These are phyloP conservation scores for Porodaedalea pini DNA, from an alignment of 1,284 basidiomycete species.

Conservation along the genomic window DNA sequence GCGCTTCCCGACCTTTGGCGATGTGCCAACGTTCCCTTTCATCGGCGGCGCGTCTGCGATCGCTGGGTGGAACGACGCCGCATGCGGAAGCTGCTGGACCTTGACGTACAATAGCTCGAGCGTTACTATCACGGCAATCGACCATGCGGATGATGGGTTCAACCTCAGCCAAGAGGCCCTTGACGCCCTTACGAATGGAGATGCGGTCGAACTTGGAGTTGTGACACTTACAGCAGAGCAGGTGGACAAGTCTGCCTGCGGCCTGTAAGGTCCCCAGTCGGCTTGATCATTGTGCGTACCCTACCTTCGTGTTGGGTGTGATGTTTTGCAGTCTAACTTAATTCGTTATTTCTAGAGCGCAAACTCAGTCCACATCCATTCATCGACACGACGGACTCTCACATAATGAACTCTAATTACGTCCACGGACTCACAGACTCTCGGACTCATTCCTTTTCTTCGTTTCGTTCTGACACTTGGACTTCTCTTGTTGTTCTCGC, in stretches of 20 bases:
- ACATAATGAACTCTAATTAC: too few species aligned
- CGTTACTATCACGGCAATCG: slow-evolving; percentile 40
- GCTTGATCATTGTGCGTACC: too few species aligned
- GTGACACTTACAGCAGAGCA: slow-evolving; percentile 18
- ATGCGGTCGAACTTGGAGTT: slow-evolving; percentile 19
- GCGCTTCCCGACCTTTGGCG: slow-evolving; percentile 38
- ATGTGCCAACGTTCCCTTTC: slow-evolving; percentile 40
- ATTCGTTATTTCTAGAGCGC: too few species aligned
- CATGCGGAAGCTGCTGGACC: slow-evolving; percentile 50
- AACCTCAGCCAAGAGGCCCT: slow-evolving; percentile 32
- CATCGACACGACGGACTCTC: too few species aligned
- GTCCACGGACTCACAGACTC: too few species aligned
- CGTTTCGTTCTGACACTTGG: too few species aligned
- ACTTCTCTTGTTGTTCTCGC: too few species aligned
- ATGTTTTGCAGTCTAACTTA: too few species aligned
- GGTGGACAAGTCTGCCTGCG: slow-evolving; percentile 19
- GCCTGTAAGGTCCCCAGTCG: slow-evolving; percentile 14
- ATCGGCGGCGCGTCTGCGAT: slow-evolving; percentile 43
- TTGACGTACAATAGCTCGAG: slow-evolving; percentile 38
- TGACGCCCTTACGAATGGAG: slow-evolving; percentile 21
- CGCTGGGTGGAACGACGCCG: slow-evolving; percentile 40
- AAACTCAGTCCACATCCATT: too few species aligned
- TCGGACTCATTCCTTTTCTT: too few species aligned
- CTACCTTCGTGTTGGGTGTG: too few species aligned
- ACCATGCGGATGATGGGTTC: slow-evolving; percentile 38